These are phyloP conservation scores for Babesia bovis DNA, from an alignment of 169 alveolate species.

Conservation along the genomic window DNA sequence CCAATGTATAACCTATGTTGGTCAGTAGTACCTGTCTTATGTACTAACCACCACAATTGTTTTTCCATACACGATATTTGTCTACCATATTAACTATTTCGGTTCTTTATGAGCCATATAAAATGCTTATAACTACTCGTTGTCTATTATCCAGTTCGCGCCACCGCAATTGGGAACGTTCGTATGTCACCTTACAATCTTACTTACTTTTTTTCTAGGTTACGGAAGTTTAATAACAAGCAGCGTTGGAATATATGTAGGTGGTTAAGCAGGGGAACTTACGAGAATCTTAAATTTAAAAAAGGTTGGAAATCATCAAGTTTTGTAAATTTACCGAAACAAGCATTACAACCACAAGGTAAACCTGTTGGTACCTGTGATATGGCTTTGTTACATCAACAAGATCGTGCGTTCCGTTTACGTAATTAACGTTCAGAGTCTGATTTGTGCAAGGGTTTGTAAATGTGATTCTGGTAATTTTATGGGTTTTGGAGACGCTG, in stretches of 20 bases:
- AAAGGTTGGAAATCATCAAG: constrained; percentile 57
- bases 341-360: not conserved
- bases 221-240: constrained; percentile 49
- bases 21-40: too few relatives aligned
- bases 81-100: too few relatives aligned
- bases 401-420: constrained; percentile 37
- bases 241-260: constrained; percentile 56
- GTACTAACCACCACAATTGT: too few relatives aligned
- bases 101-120: too few relatives aligned
- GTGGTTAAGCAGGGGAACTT: constrained; percentile 61
- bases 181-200: constrained; percentile 27
- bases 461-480: not conserved
- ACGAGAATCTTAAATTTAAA: constrained; percentile 58
- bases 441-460: not conserved
- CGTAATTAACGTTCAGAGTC: not conserved
- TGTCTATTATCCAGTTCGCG: constrained; percentile 12
- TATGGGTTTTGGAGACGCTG: not conserved
- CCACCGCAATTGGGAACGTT: constrained; percentile 59
- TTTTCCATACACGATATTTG: too few relatives aligned
- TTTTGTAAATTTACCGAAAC: constrained; percentile 49
- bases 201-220: not conserved
- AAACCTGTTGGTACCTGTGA: constrained; percentile 44
- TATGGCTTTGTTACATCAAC: constrained; percentile 57
- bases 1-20: too few relatives aligned
- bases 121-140: constrained; percentile 11